These are phyloP conservation scores for Hydrangea macrophylla DNA, from an alignment of 148 eudicot species.

Conservation along the genomic window DNA sequence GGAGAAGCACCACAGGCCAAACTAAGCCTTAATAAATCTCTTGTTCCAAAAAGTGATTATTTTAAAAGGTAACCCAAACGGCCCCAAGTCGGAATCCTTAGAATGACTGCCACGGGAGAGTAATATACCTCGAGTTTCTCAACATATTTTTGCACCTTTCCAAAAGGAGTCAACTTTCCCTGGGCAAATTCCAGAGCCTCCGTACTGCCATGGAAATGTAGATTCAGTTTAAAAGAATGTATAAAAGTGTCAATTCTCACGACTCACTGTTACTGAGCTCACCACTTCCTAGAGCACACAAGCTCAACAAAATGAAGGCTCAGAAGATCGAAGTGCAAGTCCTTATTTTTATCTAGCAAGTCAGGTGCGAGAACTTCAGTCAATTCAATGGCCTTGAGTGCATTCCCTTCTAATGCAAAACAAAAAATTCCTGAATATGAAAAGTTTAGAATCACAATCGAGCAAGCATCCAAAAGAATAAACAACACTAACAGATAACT, in stretches of 20 bases:
- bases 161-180: conserved; percentile 66
- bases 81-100: conserved; percentile 2
- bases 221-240: conserved; percentile 14
- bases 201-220: conserved; percentile 49
- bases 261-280: conserved; percentile 19
- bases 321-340: conserved; percentile 80
- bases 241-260: background rate
- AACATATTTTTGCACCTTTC: conserved; percentile 58
- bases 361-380: conserved; percentile 78
- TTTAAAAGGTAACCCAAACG: too few species aligned
- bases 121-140: conserved; percentile 72
- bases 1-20: too few species aligned
- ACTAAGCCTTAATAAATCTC: too few species aligned
- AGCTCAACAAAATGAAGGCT: conserved; percentile 88
- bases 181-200: conserved; percentile 92
- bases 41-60: too few species aligned
- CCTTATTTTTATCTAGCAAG: conserved; percentile 62
- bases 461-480: background rate
- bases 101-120: conserved; percentile 1
- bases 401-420: conserved; percentile 62
- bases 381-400: conserved; percentile 71
- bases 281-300: conserved; percentile 68
- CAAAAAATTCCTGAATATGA: conserved; percentile 58
- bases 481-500: background rate
- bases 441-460: background rate